Conservation (phyloP, 805 yeast genomes). For the Ogataea minuta region DNA sequence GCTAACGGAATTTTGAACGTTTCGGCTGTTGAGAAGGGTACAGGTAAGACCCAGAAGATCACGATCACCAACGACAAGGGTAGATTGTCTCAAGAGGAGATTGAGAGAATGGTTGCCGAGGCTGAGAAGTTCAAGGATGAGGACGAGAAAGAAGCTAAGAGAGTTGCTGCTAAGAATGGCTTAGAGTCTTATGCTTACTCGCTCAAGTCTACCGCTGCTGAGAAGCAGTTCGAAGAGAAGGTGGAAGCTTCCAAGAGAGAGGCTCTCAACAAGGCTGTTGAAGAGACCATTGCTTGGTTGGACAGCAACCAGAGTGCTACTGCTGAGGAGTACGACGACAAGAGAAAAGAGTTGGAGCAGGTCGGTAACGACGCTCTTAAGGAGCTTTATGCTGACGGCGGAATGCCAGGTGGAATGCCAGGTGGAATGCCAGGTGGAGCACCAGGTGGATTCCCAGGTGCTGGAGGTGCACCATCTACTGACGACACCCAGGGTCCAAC, state of each 20-base stretch:
- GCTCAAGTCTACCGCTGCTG: conserved; percentile 11
- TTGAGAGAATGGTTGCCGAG: conserved; percentile 15
- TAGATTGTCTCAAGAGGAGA: conserved; percentile 15
- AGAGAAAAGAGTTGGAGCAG: conserved; percentile 93
- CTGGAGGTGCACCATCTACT: conserved; percentile 24
- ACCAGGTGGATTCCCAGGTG: conserved; percentile 36
- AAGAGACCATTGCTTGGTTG: conserved; percentile 80
- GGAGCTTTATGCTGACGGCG: conserved; percentile 94
- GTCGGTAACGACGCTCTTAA: conserved; percentile 95
- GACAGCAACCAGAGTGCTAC: conserved; percentile 91
- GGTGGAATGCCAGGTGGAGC: conserved; percentile 38
- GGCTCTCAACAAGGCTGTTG: conserved; percentile 71
- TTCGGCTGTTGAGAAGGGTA: conserved; percentile 13
- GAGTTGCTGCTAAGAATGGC: conserved; percentile 14
- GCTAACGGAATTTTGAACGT: conserved; percentile 15
- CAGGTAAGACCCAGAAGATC: conserved; percentile 15
- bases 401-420: no score
- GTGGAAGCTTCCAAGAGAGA: conserved; percentile 38
- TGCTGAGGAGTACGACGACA: conserved; percentile 86
- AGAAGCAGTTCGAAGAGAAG: conserved; percentile 15
- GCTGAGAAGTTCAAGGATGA: conserved; percentile 16
- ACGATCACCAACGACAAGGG: conserved; percentile 17
- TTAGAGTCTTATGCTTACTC: conserved; percentile 14
- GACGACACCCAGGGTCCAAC: conserved; percentile 57
- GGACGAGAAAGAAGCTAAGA: conserved; percentile 14